These are phyloP conservation scores for Plantago coronopus DNA, from an alignment of 305 asterid species.

Conservation along the genomic window DNA sequence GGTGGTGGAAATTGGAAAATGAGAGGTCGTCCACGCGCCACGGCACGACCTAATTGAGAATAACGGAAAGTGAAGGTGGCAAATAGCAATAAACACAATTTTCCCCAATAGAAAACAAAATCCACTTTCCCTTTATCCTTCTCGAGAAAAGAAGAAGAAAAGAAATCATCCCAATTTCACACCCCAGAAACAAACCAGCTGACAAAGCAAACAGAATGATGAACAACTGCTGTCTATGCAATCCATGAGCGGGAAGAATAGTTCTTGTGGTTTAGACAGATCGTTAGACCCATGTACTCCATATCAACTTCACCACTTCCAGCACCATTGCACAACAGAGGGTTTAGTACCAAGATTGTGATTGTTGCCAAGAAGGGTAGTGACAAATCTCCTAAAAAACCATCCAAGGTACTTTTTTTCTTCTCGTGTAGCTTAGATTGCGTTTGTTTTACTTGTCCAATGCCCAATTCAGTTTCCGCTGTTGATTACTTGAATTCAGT, in stretches of 20 bases:
- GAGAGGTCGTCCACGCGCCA: constrained; percentile 5
- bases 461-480: no score
- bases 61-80: no score
- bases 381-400: constrained; percentile 43
- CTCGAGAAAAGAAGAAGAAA: no score
- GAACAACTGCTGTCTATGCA: constrained; percentile 9
- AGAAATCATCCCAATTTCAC: no score
- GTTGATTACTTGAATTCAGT: no score
- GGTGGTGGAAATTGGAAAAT: no score
- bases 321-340: constrained; percentile 28
- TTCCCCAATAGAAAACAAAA: background rate
- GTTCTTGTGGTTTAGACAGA: constrained; percentile 8
- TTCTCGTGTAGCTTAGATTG: background rate
- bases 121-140: background rate
- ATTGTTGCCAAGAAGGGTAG: constrained; percentile 56
- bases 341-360: constrained; percentile 29
- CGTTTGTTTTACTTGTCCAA: background rate
- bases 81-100: no score
- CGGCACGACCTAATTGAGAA: constrained; percentile 22
- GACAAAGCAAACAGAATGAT: background rate
- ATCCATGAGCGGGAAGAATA: constrained; percentile 17
- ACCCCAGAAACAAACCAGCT: background rate
- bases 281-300: constrained; percentile 37
- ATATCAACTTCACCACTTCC: constrained; percentile 36
- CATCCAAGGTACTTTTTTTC: constrained; percentile 45